Evolutionary conservation across 1,284 basidiomycete species (phyloP), one percentile per base, ranked within the genome.

Genomic region (Athelia psychrophila): DNA sequence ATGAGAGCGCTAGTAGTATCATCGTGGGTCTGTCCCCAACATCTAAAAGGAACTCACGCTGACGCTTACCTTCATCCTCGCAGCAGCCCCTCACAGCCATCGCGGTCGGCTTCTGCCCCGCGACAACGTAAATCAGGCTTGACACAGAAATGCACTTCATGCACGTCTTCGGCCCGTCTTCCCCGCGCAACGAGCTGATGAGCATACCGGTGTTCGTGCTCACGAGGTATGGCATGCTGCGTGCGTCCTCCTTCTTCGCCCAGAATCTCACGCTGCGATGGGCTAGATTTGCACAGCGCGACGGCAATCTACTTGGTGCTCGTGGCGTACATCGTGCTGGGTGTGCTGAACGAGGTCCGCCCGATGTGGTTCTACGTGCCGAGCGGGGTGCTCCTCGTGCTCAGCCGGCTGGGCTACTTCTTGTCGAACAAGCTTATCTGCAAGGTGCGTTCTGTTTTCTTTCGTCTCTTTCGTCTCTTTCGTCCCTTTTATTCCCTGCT

Each of bases 201-300:
- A 87, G 81, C 60, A 83, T 85, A 47, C 73, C 88, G 16, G 69
- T 95, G 23, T 95, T 94, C 60, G 81, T 93, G 2, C 65, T 94
- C 50, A 89, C 88, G 15, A 83, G 81, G 81, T 95, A 45, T 93
- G 91, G 92, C 93, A 92, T n/a, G 83, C 78, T 48, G 77, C 71
- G 85, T 93, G 64, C 64, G 84, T 81, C 35, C 49, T 38, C 32
- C 46, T 51, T 38, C 32, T 40, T 30, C 35, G 22, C 45, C 46
- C 19, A 44, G 13, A 33, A 27, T 20, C 25, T 33, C 42, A 25
- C 48, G 24, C 51, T 19, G 23, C 50, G 44, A 49, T 51, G 44
- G 23, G 19, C n/a, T n/a, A n/a, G n/a, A n/a, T 22, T 46, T 25
- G 44, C 35, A 15, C 61, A 91, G 89, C 51, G 83, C 86, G 24